Evolutionary conservation across 2,329 filamentous ascomycete genomes (phyloP), one percentile per base, ranked within the genome.

Genomic region (Alternaria sp.): DNA sequence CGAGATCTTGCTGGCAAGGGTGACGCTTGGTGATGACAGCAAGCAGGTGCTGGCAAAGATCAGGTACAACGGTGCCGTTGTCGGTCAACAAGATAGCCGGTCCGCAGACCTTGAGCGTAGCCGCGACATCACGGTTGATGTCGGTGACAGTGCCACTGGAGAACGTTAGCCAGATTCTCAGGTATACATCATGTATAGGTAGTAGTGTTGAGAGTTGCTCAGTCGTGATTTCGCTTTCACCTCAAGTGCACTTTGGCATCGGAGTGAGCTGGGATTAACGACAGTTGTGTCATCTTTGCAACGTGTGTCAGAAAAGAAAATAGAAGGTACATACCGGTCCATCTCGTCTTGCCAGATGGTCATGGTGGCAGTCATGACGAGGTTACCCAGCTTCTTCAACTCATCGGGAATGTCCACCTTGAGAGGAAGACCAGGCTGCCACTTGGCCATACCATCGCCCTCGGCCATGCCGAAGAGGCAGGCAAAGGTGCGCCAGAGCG

Each of bases 211-310:
- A 81, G 76, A 79, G 81, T 81, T 63, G 70, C 77, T 86, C 83
- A 86, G 84, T 82, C 85, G 85, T 81, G 84, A 82, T 85, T 83
- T 87, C 91, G 93, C 85, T 83, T 96, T 96, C 90, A 90, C 93
- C 93, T 91, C 93, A 97, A 89, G 84, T 89, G 89, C 91, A 89
- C 79, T 70, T 84, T 87, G 84, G 92, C 90, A 90, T 98, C 91
- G 92, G 93, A 97, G 94, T 97, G 95, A 97, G 94, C 94, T 97
- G 94, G 93, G 95, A 95, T 88, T 95, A 94, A 94, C 93, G 92
- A 89, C 52, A 88, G 84, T 82, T 85, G 88, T 85, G 83, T 97
- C 93, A 97, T 97, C 93, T 74, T 80, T 78, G 75, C 66, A 73
- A 66, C 60, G 66, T 62, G 21, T 6, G 17, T 23, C 4, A 40